Conservation (phyloP, 352 stramenopile species). For the Halophytophthora polymorphica region DNA sequence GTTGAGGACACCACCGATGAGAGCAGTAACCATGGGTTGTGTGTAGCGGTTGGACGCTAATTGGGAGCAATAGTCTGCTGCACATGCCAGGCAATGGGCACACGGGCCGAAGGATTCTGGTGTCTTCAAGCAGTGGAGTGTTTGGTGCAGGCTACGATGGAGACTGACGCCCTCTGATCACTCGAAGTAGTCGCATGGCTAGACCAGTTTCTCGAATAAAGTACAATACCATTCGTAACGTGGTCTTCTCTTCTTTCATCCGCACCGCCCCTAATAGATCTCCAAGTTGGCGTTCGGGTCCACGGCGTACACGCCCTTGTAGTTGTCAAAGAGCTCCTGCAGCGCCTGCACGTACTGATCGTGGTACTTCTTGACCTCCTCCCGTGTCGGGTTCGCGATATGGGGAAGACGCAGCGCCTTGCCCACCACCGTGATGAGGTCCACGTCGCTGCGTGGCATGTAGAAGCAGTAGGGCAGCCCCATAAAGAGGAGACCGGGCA, state of each 20-base stretch:
- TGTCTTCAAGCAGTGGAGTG: no score
- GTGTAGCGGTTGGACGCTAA: no score
- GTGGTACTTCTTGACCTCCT: constrained; percentile 91
- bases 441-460: constrained; percentile 66
- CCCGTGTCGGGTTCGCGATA: constrained; percentile 80
- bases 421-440: constrained; percentile 88
- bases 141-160: no score
- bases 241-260: constrained; percentile 55
- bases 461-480: constrained; percentile 74
- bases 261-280: constrained; percentile 30
- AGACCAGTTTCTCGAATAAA: no score
- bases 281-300: constrained; percentile 56
- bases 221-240: no score
- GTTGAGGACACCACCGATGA: no score
- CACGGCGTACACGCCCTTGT: constrained; percentile 78
- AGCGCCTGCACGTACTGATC: constrained; percentile 80
- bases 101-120: no score
- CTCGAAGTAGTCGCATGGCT: no score
- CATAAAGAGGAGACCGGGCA: constrained; percentile 75
- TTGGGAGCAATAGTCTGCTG: no score
- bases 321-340: constrained; percentile 77
- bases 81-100: no score
- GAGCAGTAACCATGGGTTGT: no score
- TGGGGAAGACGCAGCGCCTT: constrained; percentile 80
- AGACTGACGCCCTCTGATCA: no score